Conservation (phyloP, 2,329 filamentous ascomycete species). For the Talaromyces sp. region DNA sequence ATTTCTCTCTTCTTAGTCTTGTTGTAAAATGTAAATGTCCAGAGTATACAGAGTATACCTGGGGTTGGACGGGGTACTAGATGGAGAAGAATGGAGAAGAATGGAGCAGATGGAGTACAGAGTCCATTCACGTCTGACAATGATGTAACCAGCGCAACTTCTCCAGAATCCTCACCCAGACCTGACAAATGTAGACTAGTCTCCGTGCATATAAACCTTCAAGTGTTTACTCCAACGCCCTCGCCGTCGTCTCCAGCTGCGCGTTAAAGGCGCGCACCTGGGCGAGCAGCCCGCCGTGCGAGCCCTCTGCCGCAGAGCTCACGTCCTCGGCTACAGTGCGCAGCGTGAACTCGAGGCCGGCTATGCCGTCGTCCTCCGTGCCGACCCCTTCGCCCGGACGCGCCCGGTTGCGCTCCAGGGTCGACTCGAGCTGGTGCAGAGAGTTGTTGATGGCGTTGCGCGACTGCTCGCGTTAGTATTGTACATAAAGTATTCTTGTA, state of each 20-base stretch:
- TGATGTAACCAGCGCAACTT: not conserved
- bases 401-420: slow-evolving; percentile 32
- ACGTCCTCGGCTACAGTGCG: slow-evolving; percentile 37
- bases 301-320: slow-evolving; percentile 32
- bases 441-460: slow-evolving; percentile 38
- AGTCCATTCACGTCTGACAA: not conserved
- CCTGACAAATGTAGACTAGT: not conserved
- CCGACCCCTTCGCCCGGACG: slow-evolving; percentile 7
- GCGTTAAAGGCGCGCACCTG: slow-evolving; percentile 39
- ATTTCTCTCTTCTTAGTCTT: not conserved
- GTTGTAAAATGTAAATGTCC: no score
- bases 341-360: slow-evolving; percentile 38
- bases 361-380: slow-evolving; percentile 18
- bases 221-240: not conserved
- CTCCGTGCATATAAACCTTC: not conserved
- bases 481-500: no score
- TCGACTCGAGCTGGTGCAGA: slow-evolving; percentile 37
- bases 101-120: not conserved
- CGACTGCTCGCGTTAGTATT: slow-evolving; percentile 18
- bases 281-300: slow-evolving; percentile 36
- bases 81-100: not conserved
- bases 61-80: not conserved
- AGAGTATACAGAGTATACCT: not conserved
- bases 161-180: not conserved
- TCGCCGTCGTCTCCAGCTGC: slow-evolving; percentile 33